These are phyloP conservation scores for Moricandia moricandioides DNA, from an alignment of 345 rosid genomes.

Conservation along the genomic window DNA sequence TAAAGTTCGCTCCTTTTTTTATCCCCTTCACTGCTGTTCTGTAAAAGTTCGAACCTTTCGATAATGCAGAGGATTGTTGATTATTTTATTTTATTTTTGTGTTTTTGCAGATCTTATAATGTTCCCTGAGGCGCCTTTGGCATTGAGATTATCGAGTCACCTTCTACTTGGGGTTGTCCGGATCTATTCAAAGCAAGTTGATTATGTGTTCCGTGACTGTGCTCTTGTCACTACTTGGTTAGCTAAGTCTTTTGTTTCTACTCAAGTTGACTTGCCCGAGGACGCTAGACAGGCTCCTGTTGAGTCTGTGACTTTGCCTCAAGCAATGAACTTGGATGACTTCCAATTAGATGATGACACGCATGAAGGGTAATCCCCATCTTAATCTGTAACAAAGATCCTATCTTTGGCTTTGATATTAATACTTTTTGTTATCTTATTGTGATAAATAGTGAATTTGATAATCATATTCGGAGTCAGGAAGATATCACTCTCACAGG, in stretches of 20 bases:
- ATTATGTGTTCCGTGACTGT: constrained; percentile 75
- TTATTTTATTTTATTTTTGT: not conserved
- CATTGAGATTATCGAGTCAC: constrained; percentile 77
- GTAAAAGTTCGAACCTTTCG: too few relatives aligned
- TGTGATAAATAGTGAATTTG: constrained; percentile 41
- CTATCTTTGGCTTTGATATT: not conserved
- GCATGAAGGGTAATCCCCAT: constrained; percentile 37
- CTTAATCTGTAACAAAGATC: not conserved
- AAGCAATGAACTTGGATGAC: constrained; percentile 64
- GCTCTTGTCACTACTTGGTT: constrained; percentile 44
- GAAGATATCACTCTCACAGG: constrained; percentile 84
- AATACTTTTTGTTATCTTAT: not conserved
- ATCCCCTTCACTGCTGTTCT: not conserved
- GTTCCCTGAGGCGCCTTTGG: constrained; percentile 71
- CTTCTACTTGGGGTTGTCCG: constrained; percentile 88
- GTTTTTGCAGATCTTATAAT: constrained; percentile 60
- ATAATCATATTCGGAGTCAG: constrained; percentile 48
- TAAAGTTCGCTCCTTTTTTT: not conserved
- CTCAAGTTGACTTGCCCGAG: constrained; percentile 64
- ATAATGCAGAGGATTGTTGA: too few relatives aligned
- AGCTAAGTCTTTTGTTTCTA: constrained; percentile 51
- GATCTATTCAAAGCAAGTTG: constrained; percentile 85
- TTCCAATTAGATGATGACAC: constrained; percentile 48
- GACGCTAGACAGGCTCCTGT: constrained; percentile 61
- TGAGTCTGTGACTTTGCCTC: constrained; percentile 71